These are phyloP conservation scores for Talaromyces trachyspermus DNA, from an alignment of 495 filamentous ascomycete genomes.

Conservation along the genomic window DNA sequence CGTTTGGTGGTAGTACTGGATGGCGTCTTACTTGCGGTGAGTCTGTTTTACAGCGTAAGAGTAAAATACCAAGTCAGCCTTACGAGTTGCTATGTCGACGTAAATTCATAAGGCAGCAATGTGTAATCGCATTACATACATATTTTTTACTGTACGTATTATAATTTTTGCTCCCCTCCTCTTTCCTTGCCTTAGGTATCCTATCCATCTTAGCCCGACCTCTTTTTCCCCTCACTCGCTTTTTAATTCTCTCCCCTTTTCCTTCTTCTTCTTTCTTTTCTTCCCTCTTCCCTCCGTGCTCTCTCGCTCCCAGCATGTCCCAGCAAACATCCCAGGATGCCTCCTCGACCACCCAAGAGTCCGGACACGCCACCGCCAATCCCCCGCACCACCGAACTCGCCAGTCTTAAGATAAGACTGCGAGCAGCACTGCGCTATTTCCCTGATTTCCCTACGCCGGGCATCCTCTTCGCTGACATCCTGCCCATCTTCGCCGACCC, in stretches of 20 bases:
- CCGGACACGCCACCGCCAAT: constrained; percentile 43
- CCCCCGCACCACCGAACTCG: constrained; percentile 79
- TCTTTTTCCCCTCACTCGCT: constrained; percentile 23
- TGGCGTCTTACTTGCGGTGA: no score
- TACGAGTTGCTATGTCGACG: no score
- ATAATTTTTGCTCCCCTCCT: constrained; percentile 16
- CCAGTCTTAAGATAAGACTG: constrained; percentile 83
- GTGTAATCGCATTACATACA: no score
- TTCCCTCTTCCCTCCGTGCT: constrained; percentile 20
- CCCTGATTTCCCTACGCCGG: constrained; percentile 88
- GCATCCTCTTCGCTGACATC: constrained; percentile 98
- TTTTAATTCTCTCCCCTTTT: constrained; percentile 22
- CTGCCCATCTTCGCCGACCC: constrained; percentile 87
- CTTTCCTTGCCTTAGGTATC: constrained; percentile 17
- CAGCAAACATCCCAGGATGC: constrained; percentile 33
- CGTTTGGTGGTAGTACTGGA: no score
- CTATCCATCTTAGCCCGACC: constrained; percentile 16
- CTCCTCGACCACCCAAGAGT: constrained; percentile 39
- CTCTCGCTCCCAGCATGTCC: constrained; percentile 49
- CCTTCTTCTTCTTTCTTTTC: constrained; percentile 22
- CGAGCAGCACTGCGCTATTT: constrained; percentile 60
- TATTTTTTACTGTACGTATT: neutral
- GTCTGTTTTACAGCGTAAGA: no score
- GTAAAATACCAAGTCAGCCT: no score
- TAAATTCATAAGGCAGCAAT: no score